A percentile compares a stretch with the other conserved stretches of the same genome.
These are phyloP conservation scores for Fusarium verrucosum DNA, from an alignment of 2,329 filamentous ascomycete genomes.

Conservation along the genomic window DNA sequence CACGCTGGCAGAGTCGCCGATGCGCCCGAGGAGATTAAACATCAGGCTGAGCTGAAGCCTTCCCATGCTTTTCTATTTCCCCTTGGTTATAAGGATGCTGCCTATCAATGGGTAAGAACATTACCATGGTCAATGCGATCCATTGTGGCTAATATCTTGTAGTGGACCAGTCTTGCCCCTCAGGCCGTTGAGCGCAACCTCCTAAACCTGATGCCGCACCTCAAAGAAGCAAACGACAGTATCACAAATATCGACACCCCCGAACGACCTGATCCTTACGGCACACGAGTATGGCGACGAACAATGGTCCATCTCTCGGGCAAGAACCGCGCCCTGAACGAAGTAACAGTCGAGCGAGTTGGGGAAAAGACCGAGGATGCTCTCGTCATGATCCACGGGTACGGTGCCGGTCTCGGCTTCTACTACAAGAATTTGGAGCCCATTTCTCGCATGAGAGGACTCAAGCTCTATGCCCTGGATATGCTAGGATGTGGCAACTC, in stretches of 20 bases:
- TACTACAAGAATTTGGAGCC: slow-evolving; percentile 99
- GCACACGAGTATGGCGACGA: slow-evolving; percentile 85
- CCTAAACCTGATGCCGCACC: slow-evolving; percentile 83
- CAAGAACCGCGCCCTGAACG: slow-evolving; percentile 87
- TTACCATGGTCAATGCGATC: too few species aligned
- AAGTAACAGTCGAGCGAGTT: slow-evolving; percentile 87
- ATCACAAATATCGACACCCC: slow-evolving; percentile 56
- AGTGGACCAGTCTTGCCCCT: slow-evolving; percentile 90
- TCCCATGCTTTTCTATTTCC: slow-evolving; percentile 71
- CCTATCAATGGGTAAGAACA: slow-evolving; percentile 82
- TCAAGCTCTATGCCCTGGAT: slow-evolving; percentile 93
- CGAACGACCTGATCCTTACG: slow-evolving; percentile 77
- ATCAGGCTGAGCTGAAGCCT: slow-evolving; percentile 44
- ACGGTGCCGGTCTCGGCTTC: slow-evolving; percentile 94
- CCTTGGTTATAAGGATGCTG: slow-evolving; percentile 89
- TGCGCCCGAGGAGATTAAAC: slow-evolving; percentile 38
- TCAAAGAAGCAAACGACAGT: slow-evolving; percentile 78
- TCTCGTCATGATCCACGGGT: slow-evolving; percentile 95
- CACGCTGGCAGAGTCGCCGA: slow-evolving; percentile 34
- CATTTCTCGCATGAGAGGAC: slow-evolving; percentile 78
- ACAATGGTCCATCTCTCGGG: slow-evolving; percentile 85
- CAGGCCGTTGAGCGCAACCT: slow-evolving; percentile 88
- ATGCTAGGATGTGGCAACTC: slow-evolving; percentile 95
- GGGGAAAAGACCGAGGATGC: slow-evolving; percentile 84
- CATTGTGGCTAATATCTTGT: neutral